Evolutionary conservation across 1,139 yeast species (phyloP), one percentile per base, ranked within the genome.

Genomic region (Pichia sp.): DNA sequence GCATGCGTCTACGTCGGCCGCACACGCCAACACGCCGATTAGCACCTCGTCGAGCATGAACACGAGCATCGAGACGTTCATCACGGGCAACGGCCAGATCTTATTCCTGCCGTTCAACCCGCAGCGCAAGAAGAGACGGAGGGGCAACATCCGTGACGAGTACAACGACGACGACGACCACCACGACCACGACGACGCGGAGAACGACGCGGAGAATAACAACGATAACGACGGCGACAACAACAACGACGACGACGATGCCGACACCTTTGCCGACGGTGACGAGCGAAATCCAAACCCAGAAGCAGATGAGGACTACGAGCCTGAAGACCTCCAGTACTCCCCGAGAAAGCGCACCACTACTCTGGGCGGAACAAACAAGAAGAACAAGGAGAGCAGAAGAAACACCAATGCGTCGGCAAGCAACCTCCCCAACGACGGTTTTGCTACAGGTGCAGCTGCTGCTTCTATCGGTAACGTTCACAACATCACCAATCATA

Each of bases 101-200:
- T 45, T 68, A 21, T 65, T 62, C 39, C 41, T 67, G 10, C 71
- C 71, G 2, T 64, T 63, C 45, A 62, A 62, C 45, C 66, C 70
- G 3, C 59, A 60, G 22, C 64, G 61, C 48, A 66, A 60, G 52
- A 56, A 59, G 37, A 56, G 56, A 42, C 56, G 57, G 43, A 42
- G 57, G 8, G 49, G 54, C 16, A 55, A 51, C 7, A 55, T 50
- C 10, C 46, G 46, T 0, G 57, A 58, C 22, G 62, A 58, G 16
- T 61, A 60, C 22, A 61, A 59, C 25, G 63, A 58, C 41, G 64
- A 60, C 18, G 61, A 60, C 4, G 63, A 57, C 3, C 64, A 60
- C 36, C 63, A 61, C 21, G 64, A 62, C 30, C 64, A 60, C 10
- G 64, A 60, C 30, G 50, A 55, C 16, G 57, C 53, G 56, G 56